These are phyloP conservation scores for Hypomyces perniciosus DNA, from an alignment of 2,329 filamentous ascomycete species.

Conservation along the genomic window DNA sequence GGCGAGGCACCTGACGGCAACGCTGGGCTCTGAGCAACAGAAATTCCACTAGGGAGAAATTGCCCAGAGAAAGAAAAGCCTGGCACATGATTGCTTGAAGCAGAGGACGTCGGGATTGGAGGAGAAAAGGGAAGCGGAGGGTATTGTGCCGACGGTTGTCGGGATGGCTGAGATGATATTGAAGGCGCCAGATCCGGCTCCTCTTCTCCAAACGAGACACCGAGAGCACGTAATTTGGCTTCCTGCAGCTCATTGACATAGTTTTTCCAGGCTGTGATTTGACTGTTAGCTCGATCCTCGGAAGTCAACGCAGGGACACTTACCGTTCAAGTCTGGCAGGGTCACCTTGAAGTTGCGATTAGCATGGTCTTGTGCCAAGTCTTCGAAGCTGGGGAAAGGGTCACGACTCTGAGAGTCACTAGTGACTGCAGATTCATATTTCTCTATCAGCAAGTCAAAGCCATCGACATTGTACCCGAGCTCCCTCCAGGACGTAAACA, in stretches of 20 bases:
- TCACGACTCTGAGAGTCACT: slow-evolving; percentile 58
- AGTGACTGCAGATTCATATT: slow-evolving; percentile 30
- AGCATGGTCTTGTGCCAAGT: slow-evolving; percentile 51
- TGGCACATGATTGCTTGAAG: slow-evolving; percentile 60
- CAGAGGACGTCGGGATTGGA: slow-evolving; percentile 72
- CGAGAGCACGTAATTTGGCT: slow-evolving; percentile 85
- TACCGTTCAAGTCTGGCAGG: slow-evolving; percentile 63
- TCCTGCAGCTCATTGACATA: slow-evolving; percentile 82
- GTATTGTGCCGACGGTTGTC: slow-evolving; percentile 67
- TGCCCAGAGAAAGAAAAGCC: slow-evolving; percentile 51
- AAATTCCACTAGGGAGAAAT: slow-evolving; percentile 56
- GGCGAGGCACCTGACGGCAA: slow-evolving; percentile 66
- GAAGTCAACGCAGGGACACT: slow-evolving; percentile 17
- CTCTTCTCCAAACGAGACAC: slow-evolving; percentile 73
- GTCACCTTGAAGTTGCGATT: slow-evolving; percentile 53
- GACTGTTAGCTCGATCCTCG: slow-evolving; percentile 10
- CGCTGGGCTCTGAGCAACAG: slow-evolving; percentile 57
- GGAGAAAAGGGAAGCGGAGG: slow-evolving; percentile 77
- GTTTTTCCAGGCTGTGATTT: slow-evolving; percentile 53
- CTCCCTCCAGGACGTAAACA: slow-evolving; percentile 61
- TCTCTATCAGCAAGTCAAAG: slow-evolving; percentile 57
- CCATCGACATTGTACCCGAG: slow-evolving; percentile 63
- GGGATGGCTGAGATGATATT: slow-evolving; percentile 63
- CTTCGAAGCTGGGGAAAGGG: slow-evolving; percentile 59
- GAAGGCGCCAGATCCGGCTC: slow-evolving; percentile 57